Conservation (phyloP, 345 rosid species). For the Salix viminalis region DNA sequence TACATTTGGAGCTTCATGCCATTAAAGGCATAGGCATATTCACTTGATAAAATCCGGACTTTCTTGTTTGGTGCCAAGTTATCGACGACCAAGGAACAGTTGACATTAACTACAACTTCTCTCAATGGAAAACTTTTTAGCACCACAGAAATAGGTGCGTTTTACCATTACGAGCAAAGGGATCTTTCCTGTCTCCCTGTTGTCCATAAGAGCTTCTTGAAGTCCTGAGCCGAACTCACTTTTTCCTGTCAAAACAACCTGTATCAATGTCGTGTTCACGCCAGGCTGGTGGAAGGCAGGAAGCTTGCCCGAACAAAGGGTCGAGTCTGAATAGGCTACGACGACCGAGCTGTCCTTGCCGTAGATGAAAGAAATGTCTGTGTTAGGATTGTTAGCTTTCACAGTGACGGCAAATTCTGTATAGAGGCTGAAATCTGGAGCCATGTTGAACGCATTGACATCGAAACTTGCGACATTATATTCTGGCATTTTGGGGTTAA, state of each 20-base stretch:
- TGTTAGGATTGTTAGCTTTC: constrained; percentile 42
- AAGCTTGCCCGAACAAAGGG: constrained; percentile 41
- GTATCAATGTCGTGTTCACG: constrained; percentile 26
- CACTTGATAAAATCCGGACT: constrained; percentile 28
- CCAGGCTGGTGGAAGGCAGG: constrained; percentile 43
- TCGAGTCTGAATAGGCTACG: constrained; percentile 22
- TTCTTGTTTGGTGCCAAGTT: constrained; percentile 31
- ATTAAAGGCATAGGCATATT: constrained; percentile 14
- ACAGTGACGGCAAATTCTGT: constrained; percentile 36
- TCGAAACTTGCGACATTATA: constrained; percentile 31
- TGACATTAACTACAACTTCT: constrained; percentile 27
- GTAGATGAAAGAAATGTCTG: constrained; percentile 28
- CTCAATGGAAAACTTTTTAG: constrained; percentile 24
- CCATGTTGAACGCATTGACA: constrained; percentile 31
- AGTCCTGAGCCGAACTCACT: constrained; percentile 32
- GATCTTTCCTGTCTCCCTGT: constrained; percentile 32
- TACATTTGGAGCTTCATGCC: constrained; percentile 5
- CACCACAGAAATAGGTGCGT: constrained; percentile 35
- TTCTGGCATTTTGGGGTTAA: constrained; percentile 36
- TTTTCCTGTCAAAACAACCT: constrained; percentile 35
- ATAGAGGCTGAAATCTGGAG: constrained; percentile 34
- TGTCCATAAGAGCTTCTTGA: constrained; percentile 31
- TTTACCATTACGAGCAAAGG: constrained; percentile 37
- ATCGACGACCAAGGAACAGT: constrained; percentile 45
- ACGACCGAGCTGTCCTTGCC: constrained; percentile 39